Base-by-base conservation (phyloP, 2,329 filamentous ascomycete species). In the Dactylellina sp. region DNA sequence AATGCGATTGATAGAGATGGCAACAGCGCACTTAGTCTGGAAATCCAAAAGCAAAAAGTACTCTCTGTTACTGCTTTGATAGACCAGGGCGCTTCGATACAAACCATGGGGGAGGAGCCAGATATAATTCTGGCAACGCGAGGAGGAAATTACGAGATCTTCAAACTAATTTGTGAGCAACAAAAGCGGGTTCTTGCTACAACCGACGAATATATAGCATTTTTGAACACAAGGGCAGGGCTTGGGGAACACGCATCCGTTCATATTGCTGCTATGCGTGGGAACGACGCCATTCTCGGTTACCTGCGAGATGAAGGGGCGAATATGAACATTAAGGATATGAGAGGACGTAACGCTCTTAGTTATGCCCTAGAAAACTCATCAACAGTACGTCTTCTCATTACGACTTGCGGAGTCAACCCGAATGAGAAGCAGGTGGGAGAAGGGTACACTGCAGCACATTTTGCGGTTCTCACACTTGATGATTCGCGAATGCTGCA, bases 181-280 rank as follows among this genome's bases (percentile, higher is more conserved):
- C 22, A 25, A 7, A 70, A 60, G 37, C 2, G 7, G 5, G 1
- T 12, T 3, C 14, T 18, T 5, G 16, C 22, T 14, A 42, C 20
- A n/a, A 6, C 5, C 12, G 28, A 55, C 6, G 52, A 59, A 24
- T 66, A 66, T 20, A 16, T 47, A 14, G 16, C 50, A 6, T 22
- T 57, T 28, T 20, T 66, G 14, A 42, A 66, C 20, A 35, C 18
- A 1, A 37, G 24, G 2, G 18, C 32, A 7, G 22, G 32, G 3
- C 11, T 7, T 22, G 2, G 6, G 4, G 46, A 37, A n/a, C 20
- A 7, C 14, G 12, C 55, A 22, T 20, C 46, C 5, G 39, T 61
- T 4, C 56, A 70, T 52, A 7, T 70, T 39, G 64, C 64, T 11
- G 64, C 64, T 1, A 16, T 28, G 9, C 14, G n/a, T 12, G 18